Evolutionary conservation across 257 asterid species (phyloP).

Genomic region (Buddleja alternifolia): DNA sequence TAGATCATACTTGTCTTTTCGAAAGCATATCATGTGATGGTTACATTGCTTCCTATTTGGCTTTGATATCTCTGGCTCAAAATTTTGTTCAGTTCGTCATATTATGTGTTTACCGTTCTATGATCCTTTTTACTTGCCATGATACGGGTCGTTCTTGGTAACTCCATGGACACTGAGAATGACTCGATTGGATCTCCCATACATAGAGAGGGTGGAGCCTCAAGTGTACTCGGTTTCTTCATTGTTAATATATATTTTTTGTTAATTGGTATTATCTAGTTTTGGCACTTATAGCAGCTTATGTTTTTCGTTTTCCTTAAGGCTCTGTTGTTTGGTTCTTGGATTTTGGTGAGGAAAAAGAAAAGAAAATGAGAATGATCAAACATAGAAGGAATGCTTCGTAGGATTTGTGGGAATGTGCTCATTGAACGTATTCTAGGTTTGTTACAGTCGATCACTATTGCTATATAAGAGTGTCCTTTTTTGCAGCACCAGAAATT

Average conservation of each 20-base stretch:
- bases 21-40: not conserved
- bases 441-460: not conserved
- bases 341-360: no score
- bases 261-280: not conserved
- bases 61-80: not conserved
- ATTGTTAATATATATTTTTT: not conserved
- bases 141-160: no score
- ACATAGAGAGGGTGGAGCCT: no score
- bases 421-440: not conserved
- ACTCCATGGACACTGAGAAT: no score
- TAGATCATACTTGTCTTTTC: not conserved
- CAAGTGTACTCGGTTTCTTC: no score
- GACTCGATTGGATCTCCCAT: no score
- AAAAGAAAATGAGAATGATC: no score
- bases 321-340: no score
- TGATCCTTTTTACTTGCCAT: not conserved
- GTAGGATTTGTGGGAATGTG: constrained; percentile 3
- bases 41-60: not conserved
- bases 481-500: not conserved
- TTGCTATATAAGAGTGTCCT: not conserved
- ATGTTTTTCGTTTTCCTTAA: not conserved
- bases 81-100: not conserved
- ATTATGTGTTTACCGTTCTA: constrained; percentile 7
- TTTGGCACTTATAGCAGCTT: not conserved
- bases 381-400: not conserved